These are phyloP conservation scores for Cornus suecica DNA, from an alignment of 148 eudicot species.

Conservation along the genomic window DNA sequence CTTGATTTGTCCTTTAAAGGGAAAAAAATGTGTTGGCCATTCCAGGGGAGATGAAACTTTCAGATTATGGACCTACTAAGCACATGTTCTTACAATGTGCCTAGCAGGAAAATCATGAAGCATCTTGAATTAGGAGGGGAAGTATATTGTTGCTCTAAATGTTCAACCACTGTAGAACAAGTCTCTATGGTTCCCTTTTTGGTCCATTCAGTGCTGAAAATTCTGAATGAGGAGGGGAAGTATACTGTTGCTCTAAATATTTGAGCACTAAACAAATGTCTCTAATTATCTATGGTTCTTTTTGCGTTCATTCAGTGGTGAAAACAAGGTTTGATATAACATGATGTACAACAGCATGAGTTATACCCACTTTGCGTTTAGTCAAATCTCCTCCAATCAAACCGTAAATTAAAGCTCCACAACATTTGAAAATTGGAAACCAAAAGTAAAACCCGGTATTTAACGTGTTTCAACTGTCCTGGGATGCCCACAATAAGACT, in stretches of 20 bases:
- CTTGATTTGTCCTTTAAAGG: not conserved
- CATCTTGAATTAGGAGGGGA: not conserved
- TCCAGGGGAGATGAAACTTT: not conserved
- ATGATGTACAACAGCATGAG: not conserved
- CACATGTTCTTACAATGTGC: not conserved
- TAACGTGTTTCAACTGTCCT: not conserved
- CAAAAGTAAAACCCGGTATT: not conserved
- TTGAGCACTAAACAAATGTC: too few species aligned
- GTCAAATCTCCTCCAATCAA: not conserved
- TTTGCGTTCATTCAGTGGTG: not conserved
- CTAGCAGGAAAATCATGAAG: not conserved
- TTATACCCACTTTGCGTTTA: not conserved
- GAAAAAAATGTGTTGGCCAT: not conserved
- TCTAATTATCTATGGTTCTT: too few species aligned
- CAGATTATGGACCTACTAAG: too few species aligned
- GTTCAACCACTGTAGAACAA: not conserved
- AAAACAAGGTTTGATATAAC: too few species aligned
- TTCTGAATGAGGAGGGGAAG: too few species aligned
- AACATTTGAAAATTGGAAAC: not conserved
- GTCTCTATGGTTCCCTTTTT: not conserved
- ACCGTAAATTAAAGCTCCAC: not conserved
- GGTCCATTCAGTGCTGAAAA: too few species aligned
- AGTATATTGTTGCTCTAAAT: not conserved
- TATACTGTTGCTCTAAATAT: too few species aligned
- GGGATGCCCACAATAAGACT: constrained; percentile 3